Evolutionary conservation across 108 stramenopile species (phyloP), one percentile per base, ranked within the genome.

Genomic region (Cyclostephanos invisitatus): DNA sequence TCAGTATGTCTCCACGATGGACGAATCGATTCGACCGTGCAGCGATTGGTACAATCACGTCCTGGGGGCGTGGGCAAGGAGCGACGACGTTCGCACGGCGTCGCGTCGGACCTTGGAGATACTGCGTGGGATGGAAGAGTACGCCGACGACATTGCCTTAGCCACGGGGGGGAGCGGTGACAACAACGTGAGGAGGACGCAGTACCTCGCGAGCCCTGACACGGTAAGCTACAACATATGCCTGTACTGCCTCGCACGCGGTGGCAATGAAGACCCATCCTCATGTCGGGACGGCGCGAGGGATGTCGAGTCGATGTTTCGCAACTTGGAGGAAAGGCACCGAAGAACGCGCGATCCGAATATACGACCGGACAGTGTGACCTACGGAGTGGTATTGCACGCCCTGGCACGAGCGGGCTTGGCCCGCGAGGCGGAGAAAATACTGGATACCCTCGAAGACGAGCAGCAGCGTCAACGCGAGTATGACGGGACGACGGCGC

Each of bases 141-240:
- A 62, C 28, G 25, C 61, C 5, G 35, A 32, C 49, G 36, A 2
- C 49, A 11, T 21, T 22, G 32, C 59, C 47, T 5, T 20, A 40
- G 68, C 0, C n/a, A 63, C 21, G 20, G 18, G 10, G 11, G 25
- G 51, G 37, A 25, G 21, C 15, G 27, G 29, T 25, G 35, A 27
- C 21, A 12, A 40, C 32, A 58, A 21, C 15, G 37, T 14, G 1
- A 5, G n/a, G 3, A 10, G 21, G 17, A 18, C 0, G n/a, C 20
- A 27, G 14, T 78, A 70, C 25, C 68, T 58, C 66, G 70, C 71
- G 21, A 68, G 62, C 5, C 91, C 91, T 10, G 87, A 90, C 65
- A 76, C 73, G 27, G 75, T 89, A 12, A 84, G 86, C 24, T 92
- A 90, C 85, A 92, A 90, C 57, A 81, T 73, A 18, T 77, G 86